phyloP scores from a whole-genome alignment of 2,329 filamentous ascomycete genomes.

The Juglanconis juglandina region DNA sequence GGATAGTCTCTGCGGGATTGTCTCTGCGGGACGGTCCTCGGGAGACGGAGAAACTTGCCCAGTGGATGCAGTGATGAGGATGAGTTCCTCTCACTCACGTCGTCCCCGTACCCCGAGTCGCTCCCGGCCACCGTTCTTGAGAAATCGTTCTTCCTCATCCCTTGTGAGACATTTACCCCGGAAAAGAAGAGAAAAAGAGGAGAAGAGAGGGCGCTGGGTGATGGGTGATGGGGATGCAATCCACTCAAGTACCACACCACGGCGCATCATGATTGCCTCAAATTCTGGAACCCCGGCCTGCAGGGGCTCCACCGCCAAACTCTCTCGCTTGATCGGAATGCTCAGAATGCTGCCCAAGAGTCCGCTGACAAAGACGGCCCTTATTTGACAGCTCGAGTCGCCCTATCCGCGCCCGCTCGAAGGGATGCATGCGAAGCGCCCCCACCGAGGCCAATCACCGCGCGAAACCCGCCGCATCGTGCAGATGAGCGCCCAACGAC shows the following conservation, averaged over 20 bases:
- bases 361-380: background rate
- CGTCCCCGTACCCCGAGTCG: slow-evolving; percentile 34
- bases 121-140: slow-evolving; percentile 29
- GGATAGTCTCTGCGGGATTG: background rate
- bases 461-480: background rate
- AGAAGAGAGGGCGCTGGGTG: slow-evolving; percentile 1
- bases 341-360: background rate
- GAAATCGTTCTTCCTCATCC: slow-evolving; percentile 34
- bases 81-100: slow-evolving; percentile 28
- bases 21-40: background rate
- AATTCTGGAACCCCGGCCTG: slow-evolving; percentile 4
- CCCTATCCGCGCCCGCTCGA: background rate
- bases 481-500: background rate
- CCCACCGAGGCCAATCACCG: background rate
- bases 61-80: slow-evolving; percentile 30
- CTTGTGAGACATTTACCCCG: slow-evolving; percentile 27
- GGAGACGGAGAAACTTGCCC: slow-evolving; percentile 23
- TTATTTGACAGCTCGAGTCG: background rate
- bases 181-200: slow-evolving; percentile 21
- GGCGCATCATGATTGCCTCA: slow-evolving; percentile 17
- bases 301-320: background rate
- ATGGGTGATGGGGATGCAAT: background rate
- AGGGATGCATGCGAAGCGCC: background rate
- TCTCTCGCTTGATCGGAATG: background rate
- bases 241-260: slow-evolving; percentile 13